These are phyloP conservation scores for Tylopilus sp. DNA, from an alignment of 1,284 basidiomycete genomes.

Conservation along the genomic window DNA sequence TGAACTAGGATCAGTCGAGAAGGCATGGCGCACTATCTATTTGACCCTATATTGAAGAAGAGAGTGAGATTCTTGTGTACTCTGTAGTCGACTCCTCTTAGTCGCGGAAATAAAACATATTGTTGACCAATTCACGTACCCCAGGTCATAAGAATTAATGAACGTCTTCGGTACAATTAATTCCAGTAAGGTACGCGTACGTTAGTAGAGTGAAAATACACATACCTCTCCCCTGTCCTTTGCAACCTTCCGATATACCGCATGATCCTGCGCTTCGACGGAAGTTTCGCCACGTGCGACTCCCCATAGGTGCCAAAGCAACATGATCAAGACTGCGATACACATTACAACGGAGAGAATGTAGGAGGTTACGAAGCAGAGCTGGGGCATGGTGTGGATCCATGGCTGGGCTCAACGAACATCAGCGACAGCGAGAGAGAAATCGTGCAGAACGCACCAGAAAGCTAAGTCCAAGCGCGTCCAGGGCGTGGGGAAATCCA, in stretches of 20 bases:
- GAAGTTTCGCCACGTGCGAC: slow-evolving; percentile 81
- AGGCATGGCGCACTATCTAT: slow-evolving; percentile 66
- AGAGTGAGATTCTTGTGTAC: slow-evolving; percentile 68
- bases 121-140: slow-evolving; percentile 39
- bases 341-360: slow-evolving; percentile 75
- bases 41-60: slow-evolving; percentile 85
- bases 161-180: slow-evolving; percentile 51
- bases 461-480: slow-evolving; percentile 54
- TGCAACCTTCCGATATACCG: slow-evolving; percentile 71
- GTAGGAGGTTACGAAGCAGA: slow-evolving; percentile 72
- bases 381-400: slow-evolving; percentile 62
- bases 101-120: neutral
- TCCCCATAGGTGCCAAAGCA: slow-evolving; percentile 77
- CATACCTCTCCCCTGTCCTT: slow-evolving; percentile 66
- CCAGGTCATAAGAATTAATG: slow-evolving; percentile 90
- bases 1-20: neutral
- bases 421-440: neutral
- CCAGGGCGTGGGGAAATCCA: slow-evolving; percentile 56
- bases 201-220: neutral
- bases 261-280: slow-evolving; percentile 89
- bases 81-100: slow-evolving; percentile 31
- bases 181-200: neutral
- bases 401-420: slow-evolving; percentile 43
- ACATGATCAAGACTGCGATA: slow-evolving; percentile 79
- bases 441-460: slow-evolving; percentile 33